Evolutionary conservation across 2,329 filamentous ascomycete species (phyloP).

Genomic region (Aureobasidium pullulans): DNA sequence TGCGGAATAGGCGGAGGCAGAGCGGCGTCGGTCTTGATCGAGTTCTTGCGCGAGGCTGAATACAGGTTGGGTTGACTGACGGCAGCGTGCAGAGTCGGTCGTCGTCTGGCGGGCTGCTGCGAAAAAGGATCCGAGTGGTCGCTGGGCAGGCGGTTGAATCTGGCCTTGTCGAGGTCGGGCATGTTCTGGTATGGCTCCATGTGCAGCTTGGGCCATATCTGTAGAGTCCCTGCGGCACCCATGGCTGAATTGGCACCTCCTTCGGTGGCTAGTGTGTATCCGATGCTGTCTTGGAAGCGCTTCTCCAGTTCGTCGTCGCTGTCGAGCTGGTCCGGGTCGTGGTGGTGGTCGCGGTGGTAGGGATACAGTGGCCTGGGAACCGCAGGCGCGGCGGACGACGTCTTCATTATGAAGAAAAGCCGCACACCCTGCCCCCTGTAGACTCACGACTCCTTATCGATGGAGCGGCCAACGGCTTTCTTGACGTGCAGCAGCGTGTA

Average conservation of each 20-base stretch:
- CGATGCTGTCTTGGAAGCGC: constrained; percentile 9
- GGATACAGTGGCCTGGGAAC: neutral
- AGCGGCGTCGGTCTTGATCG: constrained; percentile 13
- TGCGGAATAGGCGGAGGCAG: constrained; percentile 1
- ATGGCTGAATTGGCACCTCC: neutral
- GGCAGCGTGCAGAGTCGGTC: constrained; percentile 18
- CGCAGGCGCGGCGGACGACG: neutral
- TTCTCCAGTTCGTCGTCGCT: neutral
- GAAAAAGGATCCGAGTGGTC: neutral
- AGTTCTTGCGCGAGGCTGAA: constrained; percentile 25
- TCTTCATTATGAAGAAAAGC: neutral
- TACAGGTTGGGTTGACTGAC: constrained; percentile 5
- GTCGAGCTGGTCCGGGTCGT: neutral
- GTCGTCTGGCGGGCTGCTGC: neutral
- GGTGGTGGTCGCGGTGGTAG: neutral
- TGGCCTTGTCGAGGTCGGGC: constrained; percentile 13
- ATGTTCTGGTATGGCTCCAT: constrained; percentile 15
- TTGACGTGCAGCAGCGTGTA: neutral
- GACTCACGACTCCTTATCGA: constrained; percentile 13
- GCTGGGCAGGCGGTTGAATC: constrained; percentile 13
- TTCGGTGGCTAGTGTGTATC: constrained; percentile 13
- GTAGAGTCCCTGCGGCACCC: constrained; percentile 7
- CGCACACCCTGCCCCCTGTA: neutral
- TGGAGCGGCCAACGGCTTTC: constrained; percentile 2
- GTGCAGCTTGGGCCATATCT: constrained; percentile 15